Evolutionary conservation across 2,329 filamentous ascomycete species (phyloP).

Genomic region (Venturia nashicola): DNA sequence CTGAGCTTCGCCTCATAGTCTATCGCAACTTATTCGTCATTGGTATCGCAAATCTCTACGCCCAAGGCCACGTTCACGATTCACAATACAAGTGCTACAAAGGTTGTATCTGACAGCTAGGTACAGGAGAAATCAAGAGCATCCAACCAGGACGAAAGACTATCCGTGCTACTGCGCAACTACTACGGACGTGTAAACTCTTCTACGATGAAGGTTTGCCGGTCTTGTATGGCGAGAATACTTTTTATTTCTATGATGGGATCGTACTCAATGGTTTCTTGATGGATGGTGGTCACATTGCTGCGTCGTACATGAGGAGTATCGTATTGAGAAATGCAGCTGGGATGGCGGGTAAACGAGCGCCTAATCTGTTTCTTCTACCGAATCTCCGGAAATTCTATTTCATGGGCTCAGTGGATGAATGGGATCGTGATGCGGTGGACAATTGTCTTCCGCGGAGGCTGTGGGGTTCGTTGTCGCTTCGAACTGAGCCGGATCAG

Average conservation of each 20-base stretch:
- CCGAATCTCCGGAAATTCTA: not conserved
- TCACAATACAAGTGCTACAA: not conserved
- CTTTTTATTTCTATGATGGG: not conserved
- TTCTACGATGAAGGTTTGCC: not conserved
- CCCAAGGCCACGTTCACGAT: not conserved
- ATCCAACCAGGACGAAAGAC: not conserved
- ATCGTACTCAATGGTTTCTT: not conserved
- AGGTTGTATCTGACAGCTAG: not conserved
- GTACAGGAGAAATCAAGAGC: not conserved
- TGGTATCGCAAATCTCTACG: not conserved
- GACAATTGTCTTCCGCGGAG: not conserved
- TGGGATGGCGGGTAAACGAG: not conserved
- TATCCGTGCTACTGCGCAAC: not conserved
- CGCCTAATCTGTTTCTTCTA: not conserved
- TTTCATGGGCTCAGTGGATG: not conserved
- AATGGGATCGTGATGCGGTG: not conserved
- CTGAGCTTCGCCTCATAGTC: not conserved
- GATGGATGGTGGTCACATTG: not conserved
- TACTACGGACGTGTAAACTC: not conserved
- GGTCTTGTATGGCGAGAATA: slow-evolving; percentile 2
- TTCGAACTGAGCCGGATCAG: not conserved
- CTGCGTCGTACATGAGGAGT: not conserved
- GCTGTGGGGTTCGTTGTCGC: not conserved
- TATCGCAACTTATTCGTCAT: not conserved
- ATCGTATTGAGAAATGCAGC: not conserved